phyloP scores from a whole-genome alignment of 139 green algal genomes.

The Deuterostichococcus epilithicus region DNA sequence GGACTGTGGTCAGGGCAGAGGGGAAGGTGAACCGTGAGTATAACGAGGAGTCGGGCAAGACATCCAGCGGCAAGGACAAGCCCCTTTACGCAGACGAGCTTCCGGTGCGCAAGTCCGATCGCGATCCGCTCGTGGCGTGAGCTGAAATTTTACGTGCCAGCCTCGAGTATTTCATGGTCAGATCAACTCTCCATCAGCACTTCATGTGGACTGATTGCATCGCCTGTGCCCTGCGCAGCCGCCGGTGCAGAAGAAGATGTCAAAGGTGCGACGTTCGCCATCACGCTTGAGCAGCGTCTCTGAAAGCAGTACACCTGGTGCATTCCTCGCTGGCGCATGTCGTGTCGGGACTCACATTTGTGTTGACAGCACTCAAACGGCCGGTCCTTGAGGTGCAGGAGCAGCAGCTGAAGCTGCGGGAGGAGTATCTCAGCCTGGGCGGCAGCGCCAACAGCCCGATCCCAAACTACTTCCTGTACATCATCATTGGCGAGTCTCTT shows the following conservation, averaged over 20 bases:
- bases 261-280: not conserved
- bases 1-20: not conserved
- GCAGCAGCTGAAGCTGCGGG: conserved; percentile 47
- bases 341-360: not conserved
- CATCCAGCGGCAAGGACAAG: not conserved
- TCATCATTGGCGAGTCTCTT: conserved; percentile 40
- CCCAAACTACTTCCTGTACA: conserved; percentile 69
- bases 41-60: conserved; percentile 17
- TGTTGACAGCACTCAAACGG: too few species aligned
- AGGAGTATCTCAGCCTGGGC: conserved; percentile 58
- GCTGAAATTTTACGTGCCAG: not conserved
- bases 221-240: not conserved
- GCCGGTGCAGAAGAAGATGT: not conserved
- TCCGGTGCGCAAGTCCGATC: not conserved
- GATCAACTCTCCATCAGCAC: not conserved
- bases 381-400: too few species aligned
- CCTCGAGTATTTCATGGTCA: not conserved
- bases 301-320: not conserved
- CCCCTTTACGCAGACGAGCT: conserved; percentile 15
- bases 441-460: conserved; percentile 31
- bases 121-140: not conserved
- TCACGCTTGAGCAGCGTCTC: too few species aligned
- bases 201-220: not conserved
- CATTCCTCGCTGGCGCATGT: not conserved
- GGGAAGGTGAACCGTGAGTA: conserved; percentile 18